Evolutionary conservation across 1,139 yeast species (phyloP).

Genomic region (Yamadazyma aaseri): DNA sequence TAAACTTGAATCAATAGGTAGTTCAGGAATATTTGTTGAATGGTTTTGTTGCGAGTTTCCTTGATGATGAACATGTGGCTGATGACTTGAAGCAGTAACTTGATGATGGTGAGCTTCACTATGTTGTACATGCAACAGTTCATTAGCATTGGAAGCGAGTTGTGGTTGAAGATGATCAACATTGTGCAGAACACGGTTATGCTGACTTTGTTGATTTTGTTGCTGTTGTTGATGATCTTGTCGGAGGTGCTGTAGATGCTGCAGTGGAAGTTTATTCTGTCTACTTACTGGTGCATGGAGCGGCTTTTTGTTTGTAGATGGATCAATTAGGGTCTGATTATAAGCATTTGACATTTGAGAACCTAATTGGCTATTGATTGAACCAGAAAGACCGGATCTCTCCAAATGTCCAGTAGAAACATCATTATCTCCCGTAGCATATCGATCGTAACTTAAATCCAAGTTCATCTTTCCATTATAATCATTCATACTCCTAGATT

Average conservation of each 20-base stretch:
- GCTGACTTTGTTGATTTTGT: slow-evolving; percentile 11
- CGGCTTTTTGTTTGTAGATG: neutral
- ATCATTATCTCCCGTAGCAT: neutral
- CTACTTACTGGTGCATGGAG: neutral
- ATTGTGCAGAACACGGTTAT: slow-evolving; percentile 4
- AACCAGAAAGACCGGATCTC: neutral
- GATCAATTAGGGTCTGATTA: neutral
- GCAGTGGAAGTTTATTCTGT: slow-evolving; percentile 2
- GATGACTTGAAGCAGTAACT: neutral
- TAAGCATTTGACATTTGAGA: neutral
- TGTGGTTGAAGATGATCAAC: too few species aligned
- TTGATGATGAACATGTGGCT: slow-evolving; percentile 1
- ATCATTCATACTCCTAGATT: slow-evolving; percentile 1
- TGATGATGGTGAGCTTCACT: slow-evolving; percentile 1
- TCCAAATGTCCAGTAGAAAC: neutral
- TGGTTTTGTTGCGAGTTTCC: neutral
- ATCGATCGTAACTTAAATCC: neutral
- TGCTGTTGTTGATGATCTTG: slow-evolving; percentile 11
- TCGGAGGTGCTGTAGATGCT: slow-evolving; percentile 8
- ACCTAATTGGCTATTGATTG: neutral
- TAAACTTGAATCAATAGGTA: slow-evolving; percentile 1
- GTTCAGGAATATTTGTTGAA: neutral
- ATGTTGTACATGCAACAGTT: too few species aligned
- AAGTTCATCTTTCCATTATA: slow-evolving; percentile 1
- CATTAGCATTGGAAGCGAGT: slow-evolving; percentile 7